Conservation (phyloP, 306 rosid species). For the Glycine soja region DNA sequence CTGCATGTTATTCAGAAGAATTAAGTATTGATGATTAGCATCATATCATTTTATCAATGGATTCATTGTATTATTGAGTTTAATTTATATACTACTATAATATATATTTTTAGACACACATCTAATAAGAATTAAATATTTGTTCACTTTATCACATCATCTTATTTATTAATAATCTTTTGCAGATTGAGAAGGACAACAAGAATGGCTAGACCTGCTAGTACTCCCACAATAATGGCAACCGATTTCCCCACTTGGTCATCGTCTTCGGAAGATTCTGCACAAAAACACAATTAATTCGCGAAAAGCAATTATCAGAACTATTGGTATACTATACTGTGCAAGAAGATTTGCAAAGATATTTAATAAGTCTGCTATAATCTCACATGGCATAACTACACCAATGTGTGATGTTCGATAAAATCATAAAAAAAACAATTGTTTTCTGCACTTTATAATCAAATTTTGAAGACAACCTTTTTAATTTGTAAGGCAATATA, state of each 20-base stretch:
- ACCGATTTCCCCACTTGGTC: constrained; percentile 75
- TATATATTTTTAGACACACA: no score
- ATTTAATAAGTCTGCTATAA: constrained; percentile 7
- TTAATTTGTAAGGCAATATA: not conserved
- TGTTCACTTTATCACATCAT: no score
- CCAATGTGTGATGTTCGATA: not conserved
- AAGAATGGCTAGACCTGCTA: constrained; percentile 66
- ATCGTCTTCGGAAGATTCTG: constrained; percentile 62
- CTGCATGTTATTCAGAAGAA: no score
- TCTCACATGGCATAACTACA: not conserved
- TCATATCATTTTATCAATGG: no score
- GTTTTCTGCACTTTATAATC: not conserved
- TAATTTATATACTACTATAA: no score
- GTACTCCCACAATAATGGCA: constrained; percentile 71
- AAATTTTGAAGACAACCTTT: not conserved
- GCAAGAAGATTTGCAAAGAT: constrained; percentile 17
- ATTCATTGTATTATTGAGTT: no score
- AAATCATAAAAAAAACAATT: not conserved
- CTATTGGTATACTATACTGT: constrained; percentile 1
- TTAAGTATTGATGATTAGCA: no score
- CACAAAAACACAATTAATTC: constrained; percentile 23
- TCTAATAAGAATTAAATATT: no score
- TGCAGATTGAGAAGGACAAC: constrained; percentile 77
- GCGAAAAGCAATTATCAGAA: constrained; percentile 18
- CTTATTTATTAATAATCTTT: constrained; percentile 33